Evolutionary conservation across 164 flowering plant genomes (phyloP), one percentile per base, ranked within the genome.

Genomic region (Kingdonia uniflora): DNA sequence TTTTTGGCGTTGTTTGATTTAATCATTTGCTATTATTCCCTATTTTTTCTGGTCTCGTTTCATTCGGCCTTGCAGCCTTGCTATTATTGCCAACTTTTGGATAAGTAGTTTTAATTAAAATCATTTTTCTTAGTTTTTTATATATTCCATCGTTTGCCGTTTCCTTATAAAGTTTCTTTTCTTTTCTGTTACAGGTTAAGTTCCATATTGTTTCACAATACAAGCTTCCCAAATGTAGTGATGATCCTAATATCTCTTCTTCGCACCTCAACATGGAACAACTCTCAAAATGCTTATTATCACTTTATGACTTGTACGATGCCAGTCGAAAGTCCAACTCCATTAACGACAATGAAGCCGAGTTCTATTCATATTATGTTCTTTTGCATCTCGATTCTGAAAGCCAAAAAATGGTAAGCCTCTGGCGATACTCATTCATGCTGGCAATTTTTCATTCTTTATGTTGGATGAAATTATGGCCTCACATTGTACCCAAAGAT

Each of bases 251-350:
- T 64, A 61, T 60, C 23, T 70, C 84, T 53, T 75, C 96, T 19
- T 11, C 71, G 63, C 74, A 79, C 68, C 95, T 91, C 52, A 91
- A 87, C 68, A 61, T 74, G 82, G 96, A 91, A 71, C 96, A 91
- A 73, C 98, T 91, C 46, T 58, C 57, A 20, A 91, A 91, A 60
- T 50, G 80, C 42, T 65, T 91, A 26, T 42, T 66, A 24, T 74
- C 92, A 55, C 74, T 91, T 15, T 79, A 74, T 71, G 74, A 67
- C 59, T 65, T 87, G 35, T 91, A 87, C 58, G 79, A 75, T 23
- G 64, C 66, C 47, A 81, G 78, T 68, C 71, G 69, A 48, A 67
- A 49, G 22, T 55, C 71, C 20, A 56, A 54, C 44, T 61, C 66
- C 51, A 48, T 49, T 42, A 68, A 45, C 57, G 52, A 60, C 50